Conservation (phyloP, 2,329 filamentous ascomycete genomes). For the Fulvia fulva region DNA sequence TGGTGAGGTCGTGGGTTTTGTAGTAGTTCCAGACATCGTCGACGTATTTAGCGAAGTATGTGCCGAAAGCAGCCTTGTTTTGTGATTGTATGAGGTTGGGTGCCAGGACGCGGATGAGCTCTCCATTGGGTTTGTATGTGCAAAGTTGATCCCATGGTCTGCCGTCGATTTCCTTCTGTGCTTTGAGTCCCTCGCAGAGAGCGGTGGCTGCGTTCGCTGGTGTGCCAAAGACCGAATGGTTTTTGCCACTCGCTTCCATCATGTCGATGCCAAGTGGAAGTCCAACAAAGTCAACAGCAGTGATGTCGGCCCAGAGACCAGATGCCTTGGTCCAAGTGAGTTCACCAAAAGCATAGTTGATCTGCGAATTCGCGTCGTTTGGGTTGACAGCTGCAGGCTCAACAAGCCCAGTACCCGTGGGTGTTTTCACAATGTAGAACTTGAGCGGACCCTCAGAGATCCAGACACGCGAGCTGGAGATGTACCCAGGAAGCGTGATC, state of each 20-base stretch:
- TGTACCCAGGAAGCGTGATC: slow-evolving; percentile 40
- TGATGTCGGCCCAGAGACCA: slow-evolving; percentile 45
- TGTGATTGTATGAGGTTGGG: slow-evolving; percentile 43
- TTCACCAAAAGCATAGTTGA: slow-evolving; percentile 43
- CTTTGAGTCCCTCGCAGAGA: slow-evolving; percentile 51
- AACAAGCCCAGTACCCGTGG: slow-evolving; percentile 40
- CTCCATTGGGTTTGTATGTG: slow-evolving; percentile 37
- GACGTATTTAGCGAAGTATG: slow-evolving; percentile 52
- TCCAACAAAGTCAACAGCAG: slow-evolving; percentile 34
- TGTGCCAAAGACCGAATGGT: slow-evolving; percentile 56
- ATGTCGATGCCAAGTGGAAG: slow-evolving; percentile 52
- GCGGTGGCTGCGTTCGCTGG: slow-evolving; percentile 51
- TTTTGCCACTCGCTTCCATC: slow-evolving; percentile 42
- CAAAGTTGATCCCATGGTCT: slow-evolving; percentile 60
- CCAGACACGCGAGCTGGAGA: slow-evolving; percentile 45
- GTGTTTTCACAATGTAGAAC: slow-evolving; percentile 42
- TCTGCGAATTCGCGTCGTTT: slow-evolving; percentile 39
- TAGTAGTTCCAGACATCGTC: slow-evolving; percentile 50
- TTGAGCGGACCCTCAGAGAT: slow-evolving; percentile 42
- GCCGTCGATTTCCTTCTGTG: slow-evolving; percentile 53
- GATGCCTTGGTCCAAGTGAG: slow-evolving; percentile 42
- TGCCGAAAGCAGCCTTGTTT: slow-evolving; percentile 43
- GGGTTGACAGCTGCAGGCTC: slow-evolving; percentile 45
- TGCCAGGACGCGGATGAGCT: slow-evolving; percentile 40
- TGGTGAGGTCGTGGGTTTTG: slow-evolving; percentile 44